A percentile compares a stretch with the other conserved stretches of the same genome.
Evolutionary conservation across 441 rosid genomes (phyloP).

Genomic region (Pelargonium myrrhifolium): DNA sequence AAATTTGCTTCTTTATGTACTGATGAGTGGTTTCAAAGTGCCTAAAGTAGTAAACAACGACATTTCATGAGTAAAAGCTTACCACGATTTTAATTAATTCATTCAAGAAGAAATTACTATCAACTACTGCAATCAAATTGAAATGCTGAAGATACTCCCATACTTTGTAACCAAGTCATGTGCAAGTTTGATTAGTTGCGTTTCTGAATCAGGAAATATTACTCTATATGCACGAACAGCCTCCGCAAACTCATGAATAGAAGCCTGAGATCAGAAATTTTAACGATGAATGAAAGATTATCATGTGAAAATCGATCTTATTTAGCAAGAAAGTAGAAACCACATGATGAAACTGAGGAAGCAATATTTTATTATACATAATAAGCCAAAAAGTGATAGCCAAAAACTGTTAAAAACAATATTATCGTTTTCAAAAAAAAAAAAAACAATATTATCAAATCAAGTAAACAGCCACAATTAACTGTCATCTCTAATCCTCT

Average conservation of each 20-base stretch:
- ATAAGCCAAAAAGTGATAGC: not conserved
- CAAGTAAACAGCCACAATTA: not conserved
- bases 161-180: slow-evolving; percentile 64
- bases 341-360: not conserved
- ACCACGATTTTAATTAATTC: not conserved
- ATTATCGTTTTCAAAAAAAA: no score
- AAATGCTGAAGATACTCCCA: not conserved
- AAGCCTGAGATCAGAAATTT: slow-evolving; percentile 42
- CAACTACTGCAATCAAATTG: slow-evolving; percentile 6
- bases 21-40: slow-evolving; percentile 59
- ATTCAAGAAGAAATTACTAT: slow-evolving; percentile 4
- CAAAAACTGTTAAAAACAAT: not conserved
- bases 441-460: not conserved
- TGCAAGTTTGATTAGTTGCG: slow-evolving; percentile 67
- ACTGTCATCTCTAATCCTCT: not conserved
- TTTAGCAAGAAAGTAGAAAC: not conserved
- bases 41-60: slow-evolving; percentile 37
- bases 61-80: slow-evolving; percentile 12
- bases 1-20: slow-evolving; percentile 46
- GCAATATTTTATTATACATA: not conserved
- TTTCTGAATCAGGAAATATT: slow-evolving; percentile 88
- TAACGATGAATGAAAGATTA: slow-evolving; percentile 11
- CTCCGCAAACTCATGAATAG: slow-evolving; percentile 76
- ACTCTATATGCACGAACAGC: slow-evolving; percentile 83
- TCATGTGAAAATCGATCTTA: slow-evolving; percentile 2